A percentile compares a stretch with the other conserved stretches of the same genome.
Evolutionary conservation across 805 yeast species (phyloP).

Genomic region (Blastobotrys americana): DNA sequence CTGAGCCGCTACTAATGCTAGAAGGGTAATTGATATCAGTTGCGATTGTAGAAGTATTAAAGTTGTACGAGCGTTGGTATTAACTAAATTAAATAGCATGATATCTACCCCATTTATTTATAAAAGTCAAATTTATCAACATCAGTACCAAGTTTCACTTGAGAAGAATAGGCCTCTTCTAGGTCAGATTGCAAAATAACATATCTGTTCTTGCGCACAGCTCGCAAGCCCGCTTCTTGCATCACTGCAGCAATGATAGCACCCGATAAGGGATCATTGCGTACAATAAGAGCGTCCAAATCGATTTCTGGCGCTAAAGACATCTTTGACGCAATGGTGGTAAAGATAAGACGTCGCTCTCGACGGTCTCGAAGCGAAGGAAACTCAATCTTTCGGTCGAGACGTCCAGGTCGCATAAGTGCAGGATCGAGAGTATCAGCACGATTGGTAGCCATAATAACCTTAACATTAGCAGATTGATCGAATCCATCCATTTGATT

Average conservation of each 20-base stretch:
- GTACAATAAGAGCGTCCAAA: constrained; percentile 84
- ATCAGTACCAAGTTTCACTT: constrained; percentile 92
- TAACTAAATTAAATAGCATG: neutral
- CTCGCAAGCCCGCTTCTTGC: constrained; percentile 99
- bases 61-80: too few species aligned
- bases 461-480: constrained; percentile 90
- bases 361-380: constrained; percentile 95
- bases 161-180: constrained; percentile 96
- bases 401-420: constrained; percentile 93
- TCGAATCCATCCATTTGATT: constrained; percentile 99
- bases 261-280: constrained; percentile 96
- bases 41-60: neutral
- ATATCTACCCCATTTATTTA: constrained; percentile 45
- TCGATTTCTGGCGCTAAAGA: constrained; percentile 97
- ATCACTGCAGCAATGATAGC: constrained; percentile 95
- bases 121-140: constrained; percentile 97
- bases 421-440: constrained; percentile 99
- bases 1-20: neutral
- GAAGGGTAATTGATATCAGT: neutral
- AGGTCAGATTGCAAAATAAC: constrained; percentile 92
- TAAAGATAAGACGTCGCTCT: constrained; percentile 92
- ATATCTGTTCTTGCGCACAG: constrained; percentile 96
- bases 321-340: constrained; percentile 96
- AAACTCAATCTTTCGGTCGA: constrained; percentile 96
- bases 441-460: constrained; percentile 98